Evolutionary conservation across 2,329 filamentous ascomycete genomes (phyloP), one percentile per base, ranked within the genome.

Genomic region (Pestalotiopsis sp.): DNA sequence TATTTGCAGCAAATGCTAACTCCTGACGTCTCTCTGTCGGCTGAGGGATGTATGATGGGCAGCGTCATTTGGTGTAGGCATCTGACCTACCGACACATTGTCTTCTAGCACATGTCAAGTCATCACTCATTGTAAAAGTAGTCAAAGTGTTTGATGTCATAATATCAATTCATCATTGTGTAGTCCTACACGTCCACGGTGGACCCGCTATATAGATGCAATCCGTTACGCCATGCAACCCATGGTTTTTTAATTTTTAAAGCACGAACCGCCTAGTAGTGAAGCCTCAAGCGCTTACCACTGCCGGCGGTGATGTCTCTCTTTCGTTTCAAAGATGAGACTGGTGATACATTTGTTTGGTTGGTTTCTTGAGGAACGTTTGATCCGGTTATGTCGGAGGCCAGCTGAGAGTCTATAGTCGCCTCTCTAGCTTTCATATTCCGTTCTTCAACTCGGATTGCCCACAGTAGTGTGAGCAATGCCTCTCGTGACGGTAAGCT

Each of bases 401-500:
- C 68, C 66, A 63, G 66, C 68, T 52, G 66, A 59, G 68, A 66
- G 68, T 52, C 66, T 70, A 68, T 70, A 68, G 57, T 70, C 68
- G 68, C 66, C 68, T 68, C 68, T 60, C 68, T 60, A 27, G 62
- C 63, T 49, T 67, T 52, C 69, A 75, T 65, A 74, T 76, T 77
- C 71, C 75, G 75, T 77, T 78, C 75, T 75, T 78, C 77, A 72
- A 79, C 75, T 73, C 70, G 72, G 70, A 79, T 77, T 69, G 76
- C 77, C 77, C 78, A 79, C 73, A 79, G 56, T 71, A 79, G 64
- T 25, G 78, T 79, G 77, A 79, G 76, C 73, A 79, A 73, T 74
- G 76, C 73, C 73, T 79, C 78, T 68, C 73, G 75, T 65, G 78
- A 79, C 76, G 78, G 78, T 78, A 79, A 75, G 75, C 77, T 77